These are phyloP conservation scores for Talaromyces sp. DNA, from an alignment of 2,329 filamentous ascomycete genomes.

Conservation along the genomic window DNA sequence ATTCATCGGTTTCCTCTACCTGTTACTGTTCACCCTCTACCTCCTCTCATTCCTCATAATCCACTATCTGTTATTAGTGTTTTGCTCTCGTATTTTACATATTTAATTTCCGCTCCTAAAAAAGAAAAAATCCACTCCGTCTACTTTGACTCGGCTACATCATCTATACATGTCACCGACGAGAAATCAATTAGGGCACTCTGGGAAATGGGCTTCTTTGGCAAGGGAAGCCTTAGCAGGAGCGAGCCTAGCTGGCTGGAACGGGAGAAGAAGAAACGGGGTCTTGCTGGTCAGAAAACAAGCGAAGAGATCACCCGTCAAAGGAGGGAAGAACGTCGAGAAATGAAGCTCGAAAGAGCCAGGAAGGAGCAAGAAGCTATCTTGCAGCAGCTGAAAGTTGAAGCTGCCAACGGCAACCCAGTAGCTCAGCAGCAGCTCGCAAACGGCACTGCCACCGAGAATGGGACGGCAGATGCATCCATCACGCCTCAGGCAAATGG, in stretches of 20 bases:
- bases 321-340: constrained; percentile 71
- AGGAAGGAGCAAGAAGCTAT: constrained; percentile 79
- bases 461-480: background rate
- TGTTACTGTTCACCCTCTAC: constrained; percentile 74
- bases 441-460: constrained; percentile 10
- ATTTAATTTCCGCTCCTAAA: constrained; percentile 59
- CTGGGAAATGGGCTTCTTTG: constrained; percentile 97
- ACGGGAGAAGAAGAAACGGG: constrained; percentile 67
- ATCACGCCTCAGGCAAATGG: background rate
- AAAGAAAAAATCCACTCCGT: constrained; percentile 60
- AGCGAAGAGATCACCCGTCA: constrained; percentile 75
- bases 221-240: constrained; percentile 85
- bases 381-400: constrained; percentile 59
- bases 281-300: constrained; percentile 59
- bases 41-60: constrained; percentile 84
- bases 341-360: constrained; percentile 89
- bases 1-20: constrained; percentile 80
- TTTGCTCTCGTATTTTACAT: constrained; percentile 68
- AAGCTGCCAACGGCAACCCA: constrained; percentile 33
- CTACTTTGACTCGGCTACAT: constrained; percentile 73
- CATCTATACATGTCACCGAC: constrained; percentile 79
- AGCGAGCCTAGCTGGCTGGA: constrained; percentile 94
- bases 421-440: constrained; percentile 3
- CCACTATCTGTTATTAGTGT: constrained; percentile 82
- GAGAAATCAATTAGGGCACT: constrained; percentile 67